Base-by-base conservation (phyloP, 75 land plant genomes). In the Adiantum capillusveneris region DNA sequence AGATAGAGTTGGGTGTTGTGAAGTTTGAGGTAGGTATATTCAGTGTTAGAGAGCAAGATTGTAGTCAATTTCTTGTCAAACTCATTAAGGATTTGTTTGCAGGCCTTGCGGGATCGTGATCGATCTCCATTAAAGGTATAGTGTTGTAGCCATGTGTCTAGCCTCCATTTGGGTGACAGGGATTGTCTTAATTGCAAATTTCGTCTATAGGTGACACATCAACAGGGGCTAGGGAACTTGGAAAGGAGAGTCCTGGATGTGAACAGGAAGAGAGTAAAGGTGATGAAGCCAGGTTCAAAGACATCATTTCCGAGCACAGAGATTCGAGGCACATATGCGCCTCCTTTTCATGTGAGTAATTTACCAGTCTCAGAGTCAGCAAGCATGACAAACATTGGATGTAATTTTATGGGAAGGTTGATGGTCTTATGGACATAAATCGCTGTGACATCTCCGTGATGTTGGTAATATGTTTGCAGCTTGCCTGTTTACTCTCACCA, bases 261-360 rank as follows among this genome's bases (percentile, higher is more conserved):
- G 26, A 94, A 94, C 71, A 79, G 80, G 56, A 94, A 94, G 68
- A 64, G 91, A 59, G 59, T 94, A 18, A 94, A 94, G 80, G 96
- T 94, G 74, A 75, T 94, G 6, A 94, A 94, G 65, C 98, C 98
- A 46, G 96, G 96, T 31, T 89, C 96, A 17, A 94, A 86, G 67
- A 85, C 98, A 22, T 86, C 90, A 12, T 94, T 94, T 65, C 84
- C 90, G 16, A 67, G 82, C 26, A 89, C 91, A 31, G 98, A 94
- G 69, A 75, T 94, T 50, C 82, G 98, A 50, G 98, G 98, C 55
- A 68, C 76, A 46, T 94, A 89, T 64, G 82, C 96, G 13, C 98
- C 98, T 24, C 98, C 98, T 0, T 94, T 94, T 65, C 98, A 94
- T 78, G 98, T 90, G 72, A 78, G 87, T 75, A 44, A 13, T 69